These are phyloP conservation scores for Talaromyces ruber DNA, from an alignment of 495 filamentous ascomycete genomes.

Conservation along the genomic window DNA sequence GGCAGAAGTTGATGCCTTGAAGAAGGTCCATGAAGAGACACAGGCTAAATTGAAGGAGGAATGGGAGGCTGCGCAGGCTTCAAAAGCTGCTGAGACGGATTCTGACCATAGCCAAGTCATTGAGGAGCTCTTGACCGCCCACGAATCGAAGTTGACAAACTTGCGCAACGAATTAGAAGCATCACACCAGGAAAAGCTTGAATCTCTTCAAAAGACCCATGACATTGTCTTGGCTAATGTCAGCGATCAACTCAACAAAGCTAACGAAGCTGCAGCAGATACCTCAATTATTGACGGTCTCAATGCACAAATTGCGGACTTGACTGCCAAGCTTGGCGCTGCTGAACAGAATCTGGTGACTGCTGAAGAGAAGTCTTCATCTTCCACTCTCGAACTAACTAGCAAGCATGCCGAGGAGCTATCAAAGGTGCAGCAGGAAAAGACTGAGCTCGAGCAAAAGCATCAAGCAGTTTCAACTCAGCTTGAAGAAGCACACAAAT, in stretches of 20 bases:
- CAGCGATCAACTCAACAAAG: conserved; percentile 25
- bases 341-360: conserved; percentile 21
- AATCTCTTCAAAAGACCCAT: conserved; percentile 31
- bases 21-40: conserved; percentile 25
- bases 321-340: conserved; percentile 28
- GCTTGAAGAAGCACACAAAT: conserved; percentile 27
- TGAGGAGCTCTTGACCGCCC: conserved; percentile 36
- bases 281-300: conserved; percentile 27
- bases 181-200: conserved; percentile 28
- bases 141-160: conserved; percentile 30
- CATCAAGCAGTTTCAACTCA: conserved; percentile 19
- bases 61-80: conserved; percentile 19
- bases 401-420: conserved; percentile 24
- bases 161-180: conserved; percentile 29
- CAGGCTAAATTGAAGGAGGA: conserved; percentile 26
- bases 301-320: conserved; percentile 26
- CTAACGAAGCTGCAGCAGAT: conserved; percentile 29
- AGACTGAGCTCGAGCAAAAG: conserved; percentile 24
- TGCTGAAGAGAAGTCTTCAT: conserved; percentile 17
- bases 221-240: conserved; percentile 22
- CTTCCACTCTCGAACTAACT: conserved; percentile 21
- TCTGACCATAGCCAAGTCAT: conserved; percentile 35
- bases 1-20: conserved; percentile 26
- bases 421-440: conserved; percentile 22
- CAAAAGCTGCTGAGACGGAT: conserved; percentile 29